Conservation (phyloP, 345 rosid genomes). For the Populus nigra region DNA sequence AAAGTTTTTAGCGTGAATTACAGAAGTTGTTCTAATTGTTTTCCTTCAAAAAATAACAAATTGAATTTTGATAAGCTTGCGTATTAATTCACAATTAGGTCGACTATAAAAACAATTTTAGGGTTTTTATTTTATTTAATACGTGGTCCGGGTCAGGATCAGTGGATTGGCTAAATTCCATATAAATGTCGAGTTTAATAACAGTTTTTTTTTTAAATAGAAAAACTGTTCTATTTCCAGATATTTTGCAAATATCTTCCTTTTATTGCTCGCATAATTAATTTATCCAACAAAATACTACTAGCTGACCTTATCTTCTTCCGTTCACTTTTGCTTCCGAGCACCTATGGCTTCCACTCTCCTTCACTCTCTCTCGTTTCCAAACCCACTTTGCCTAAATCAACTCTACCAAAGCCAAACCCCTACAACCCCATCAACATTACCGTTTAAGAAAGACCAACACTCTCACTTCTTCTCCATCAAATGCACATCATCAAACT, state of each 20-base stretch:
- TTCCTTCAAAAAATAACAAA: too few species aligned
- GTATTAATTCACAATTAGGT: too few species aligned
- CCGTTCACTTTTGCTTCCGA: too few species aligned
- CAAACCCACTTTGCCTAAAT: constrained; percentile 17
- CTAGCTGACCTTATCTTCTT: not conserved
- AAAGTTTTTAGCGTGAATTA: too few species aligned
- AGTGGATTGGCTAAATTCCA: too few species aligned
- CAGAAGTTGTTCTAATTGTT: too few species aligned
- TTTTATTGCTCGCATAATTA: not conserved
- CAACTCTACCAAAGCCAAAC: constrained; percentile 3
- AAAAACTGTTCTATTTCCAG: not conserved
- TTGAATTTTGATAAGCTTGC: too few species aligned
- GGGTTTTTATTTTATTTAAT: too few species aligned
- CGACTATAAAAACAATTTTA: too few species aligned
- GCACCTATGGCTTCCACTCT: constrained; percentile 31
- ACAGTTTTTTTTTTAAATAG: too few species aligned
- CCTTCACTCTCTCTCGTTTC: constrained; percentile 21
- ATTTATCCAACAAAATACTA: not conserved
- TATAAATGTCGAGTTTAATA: too few species aligned
- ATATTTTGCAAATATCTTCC: not conserved
- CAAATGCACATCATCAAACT: constrained; percentile 36
- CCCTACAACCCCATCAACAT: not conserved
- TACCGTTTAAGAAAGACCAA: not conserved
- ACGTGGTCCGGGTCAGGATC: too few species aligned
- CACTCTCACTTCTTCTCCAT: constrained; percentile 1